Evolutionary conservation across 2,329 filamentous ascomycete species (phyloP).

Genomic region (Colletotrichum sp.): DNA sequence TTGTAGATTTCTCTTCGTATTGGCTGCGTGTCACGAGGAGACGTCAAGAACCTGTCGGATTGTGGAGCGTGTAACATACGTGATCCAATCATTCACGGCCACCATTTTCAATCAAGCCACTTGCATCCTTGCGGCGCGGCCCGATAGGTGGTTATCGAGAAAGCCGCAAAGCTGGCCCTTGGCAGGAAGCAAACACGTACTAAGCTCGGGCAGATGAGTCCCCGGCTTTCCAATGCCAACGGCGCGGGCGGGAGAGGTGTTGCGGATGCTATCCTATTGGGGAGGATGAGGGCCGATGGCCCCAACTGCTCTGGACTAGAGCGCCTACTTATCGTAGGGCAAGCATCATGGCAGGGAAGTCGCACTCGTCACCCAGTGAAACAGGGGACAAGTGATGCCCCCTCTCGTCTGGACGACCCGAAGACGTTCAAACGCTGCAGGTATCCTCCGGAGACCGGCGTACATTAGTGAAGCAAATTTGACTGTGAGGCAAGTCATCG

Average conservation of each 20-base stretch:
- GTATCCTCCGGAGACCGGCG: neutral
- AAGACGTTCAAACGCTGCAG: neutral
- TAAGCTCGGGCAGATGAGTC: neutral
- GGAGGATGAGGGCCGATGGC: neutral
- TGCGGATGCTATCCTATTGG: neutral
- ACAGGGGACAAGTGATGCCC: constrained; percentile 2
- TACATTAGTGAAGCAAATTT: neutral
- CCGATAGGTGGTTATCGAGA: constrained; percentile 7
- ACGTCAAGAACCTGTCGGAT: neutral
- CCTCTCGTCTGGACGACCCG: neutral
- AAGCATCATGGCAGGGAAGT: neutral
- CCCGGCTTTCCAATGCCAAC: neutral
- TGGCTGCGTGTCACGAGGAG: neutral
- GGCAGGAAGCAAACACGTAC: neutral
- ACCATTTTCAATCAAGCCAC: neutral
- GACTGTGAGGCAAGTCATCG: neutral
- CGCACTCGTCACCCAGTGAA: neutral
- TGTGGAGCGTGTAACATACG: neutral
- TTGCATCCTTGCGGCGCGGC: constrained; percentile 12
- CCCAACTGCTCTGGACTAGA: neutral
- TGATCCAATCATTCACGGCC: neutral
- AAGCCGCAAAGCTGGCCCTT: neutral
- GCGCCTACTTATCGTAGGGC: neutral
- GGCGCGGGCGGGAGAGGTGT: neutral
- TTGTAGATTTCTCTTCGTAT: neutral